Percentiles rank a stretch among this genome's conserved stretches.
Conservation (phyloP, 805 yeast species). For the Starmera pachycereana region DNA sequence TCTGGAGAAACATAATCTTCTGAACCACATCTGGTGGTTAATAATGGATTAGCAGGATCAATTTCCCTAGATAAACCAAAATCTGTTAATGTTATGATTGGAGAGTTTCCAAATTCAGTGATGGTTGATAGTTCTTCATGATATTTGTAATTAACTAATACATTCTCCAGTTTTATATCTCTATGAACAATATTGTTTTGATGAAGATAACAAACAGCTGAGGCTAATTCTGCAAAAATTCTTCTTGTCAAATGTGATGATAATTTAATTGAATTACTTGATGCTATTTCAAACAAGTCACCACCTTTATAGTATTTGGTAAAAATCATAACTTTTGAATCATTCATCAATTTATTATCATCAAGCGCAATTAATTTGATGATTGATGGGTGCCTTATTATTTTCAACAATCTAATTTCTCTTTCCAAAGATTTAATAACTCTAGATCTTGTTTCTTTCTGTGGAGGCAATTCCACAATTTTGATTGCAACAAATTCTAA, state of each 20-base stretch:
- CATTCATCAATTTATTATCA: slow-evolving; percentile 5
- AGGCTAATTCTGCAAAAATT: slow-evolving; percentile 58
- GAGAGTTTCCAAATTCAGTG: slow-evolving; percentile 14
- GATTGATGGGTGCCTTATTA: slow-evolving; percentile 58
- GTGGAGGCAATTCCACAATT: slow-evolving; percentile 34
- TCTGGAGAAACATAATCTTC: slow-evolving; percentile 97
- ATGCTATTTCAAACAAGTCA: slow-evolving; percentile 61
- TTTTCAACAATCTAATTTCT: slow-evolving; percentile 57
- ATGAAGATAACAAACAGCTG: slow-evolving; percentile 70
- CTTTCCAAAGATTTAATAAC: slow-evolving; percentile 57
- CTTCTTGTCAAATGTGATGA: slow-evolving; percentile 42
- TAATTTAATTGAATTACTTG: slow-evolving; percentile 31
- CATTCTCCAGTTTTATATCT: slow-evolving; percentile 84
- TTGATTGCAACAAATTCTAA: slow-evolving; percentile 57
- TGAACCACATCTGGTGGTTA: slow-evolving; percentile 89
- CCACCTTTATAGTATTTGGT: slow-evolving; percentile 81
- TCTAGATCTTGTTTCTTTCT: slow-evolving; percentile 34
- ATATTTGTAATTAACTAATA: slow-evolving; percentile 37
- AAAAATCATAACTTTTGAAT: slow-evolving; percentile 34
- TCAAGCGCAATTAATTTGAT: slow-evolving; percentile 46
- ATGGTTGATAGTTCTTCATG: slow-evolving; percentile 17
- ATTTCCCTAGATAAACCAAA: slow-evolving; percentile 78
- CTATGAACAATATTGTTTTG: slow-evolving; percentile 65
- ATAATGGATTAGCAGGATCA: slow-evolving; percentile 45
- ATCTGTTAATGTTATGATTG: slow-evolving; percentile 62